phyloP scores from a whole-genome alignment of 2,329 filamentous ascomycete species.

The Aureobasidium sp. region DNA sequence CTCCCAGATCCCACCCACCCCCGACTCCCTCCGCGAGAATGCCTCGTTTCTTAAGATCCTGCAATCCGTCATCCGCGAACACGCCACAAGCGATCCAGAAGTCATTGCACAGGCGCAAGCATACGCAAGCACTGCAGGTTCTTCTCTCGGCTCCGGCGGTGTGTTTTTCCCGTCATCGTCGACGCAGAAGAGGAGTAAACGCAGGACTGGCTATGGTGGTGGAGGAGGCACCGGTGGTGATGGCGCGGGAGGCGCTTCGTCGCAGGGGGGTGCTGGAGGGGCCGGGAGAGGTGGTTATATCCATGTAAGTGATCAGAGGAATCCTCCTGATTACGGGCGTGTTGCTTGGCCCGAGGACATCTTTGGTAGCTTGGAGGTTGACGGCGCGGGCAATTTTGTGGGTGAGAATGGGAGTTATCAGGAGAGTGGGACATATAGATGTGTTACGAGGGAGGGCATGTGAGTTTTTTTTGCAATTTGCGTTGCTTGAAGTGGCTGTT shows the following conservation, averaged over 20 bases:
- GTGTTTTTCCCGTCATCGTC: conserved; percentile 38
- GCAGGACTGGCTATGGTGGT: conserved; percentile 25
- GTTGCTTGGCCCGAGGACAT: conserved; percentile 62
- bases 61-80: conserved; percentile 47
- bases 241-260: conserved; percentile 49
- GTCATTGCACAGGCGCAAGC: conserved; percentile 53
- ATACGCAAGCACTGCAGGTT: conserved; percentile 53
- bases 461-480: too few species aligned
- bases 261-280: conserved; percentile 52
- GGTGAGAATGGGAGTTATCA: conserved; percentile 53
- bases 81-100: conserved; percentile 50
- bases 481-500: too few species aligned
- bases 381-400: conserved; percentile 51
- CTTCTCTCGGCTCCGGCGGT: conserved; percentile 46
- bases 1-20: conserved; percentile 48
- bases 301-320: conserved; percentile 54
- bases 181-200: conserved; percentile 23
- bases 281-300: conserved; percentile 55
- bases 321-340: conserved; percentile 57
- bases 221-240: conserved; percentile 39
- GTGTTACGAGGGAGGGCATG: conserved; percentile 55
- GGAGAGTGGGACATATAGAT: conserved; percentile 54
- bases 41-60: conserved; percentile 49
- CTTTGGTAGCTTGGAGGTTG: conserved; percentile 57
- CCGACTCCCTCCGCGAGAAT: conserved; percentile 51